These are phyloP conservation scores for Nyctanthes arbortristis DNA, from an alignment of 257 asterid species.

Conservation along the genomic window DNA sequence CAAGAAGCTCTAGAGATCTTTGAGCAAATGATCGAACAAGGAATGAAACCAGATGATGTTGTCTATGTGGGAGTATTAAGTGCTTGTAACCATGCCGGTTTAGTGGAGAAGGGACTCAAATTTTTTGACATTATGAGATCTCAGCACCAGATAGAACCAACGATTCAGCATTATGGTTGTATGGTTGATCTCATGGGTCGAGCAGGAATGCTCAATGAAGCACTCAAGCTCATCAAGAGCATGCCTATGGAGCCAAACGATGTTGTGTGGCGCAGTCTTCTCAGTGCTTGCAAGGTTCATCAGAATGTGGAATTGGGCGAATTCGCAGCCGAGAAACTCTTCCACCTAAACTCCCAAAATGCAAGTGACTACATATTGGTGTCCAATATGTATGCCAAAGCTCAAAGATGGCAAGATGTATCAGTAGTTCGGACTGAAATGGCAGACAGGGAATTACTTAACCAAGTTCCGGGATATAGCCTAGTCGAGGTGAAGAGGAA, in stretches of 20 bases:
- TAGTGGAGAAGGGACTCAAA: constrained; percentile 53
- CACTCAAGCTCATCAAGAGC: constrained; percentile 50
- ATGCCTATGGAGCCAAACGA: constrained; percentile 70
- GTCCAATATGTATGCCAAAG: constrained; percentile 63
- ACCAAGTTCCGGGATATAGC: constrained; percentile 59
- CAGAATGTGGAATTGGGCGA: constrained; percentile 53
- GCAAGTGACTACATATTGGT: constrained; percentile 68
- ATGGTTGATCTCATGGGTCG: constrained; percentile 75
- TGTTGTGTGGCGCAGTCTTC: constrained; percentile 73
- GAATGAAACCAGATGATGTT: constrained; percentile 64
- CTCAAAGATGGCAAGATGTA: constrained; percentile 56
- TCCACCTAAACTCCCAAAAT: constrained; percentile 37
- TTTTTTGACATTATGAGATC: constrained; percentile 52
- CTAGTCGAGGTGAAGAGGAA: constrained; percentile 53
- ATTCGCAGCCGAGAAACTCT: constrained; percentile 46
- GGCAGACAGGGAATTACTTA: constrained; percentile 36
- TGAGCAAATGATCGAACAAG: constrained; percentile 55
- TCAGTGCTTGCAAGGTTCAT: constrained; percentile 64
- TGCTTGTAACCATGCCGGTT: constrained; percentile 67
- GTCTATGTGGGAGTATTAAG: constrained; percentile 65
- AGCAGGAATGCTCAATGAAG: constrained; percentile 56
- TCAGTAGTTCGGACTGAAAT: constrained; percentile 41
- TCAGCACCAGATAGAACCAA: constrained; percentile 51
- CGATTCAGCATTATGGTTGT: constrained; percentile 81
- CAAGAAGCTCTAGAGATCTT: constrained; percentile 56